Conservation (phyloP, 1,284 basidiomycete genomes). For the Boletus smithii region DNA sequence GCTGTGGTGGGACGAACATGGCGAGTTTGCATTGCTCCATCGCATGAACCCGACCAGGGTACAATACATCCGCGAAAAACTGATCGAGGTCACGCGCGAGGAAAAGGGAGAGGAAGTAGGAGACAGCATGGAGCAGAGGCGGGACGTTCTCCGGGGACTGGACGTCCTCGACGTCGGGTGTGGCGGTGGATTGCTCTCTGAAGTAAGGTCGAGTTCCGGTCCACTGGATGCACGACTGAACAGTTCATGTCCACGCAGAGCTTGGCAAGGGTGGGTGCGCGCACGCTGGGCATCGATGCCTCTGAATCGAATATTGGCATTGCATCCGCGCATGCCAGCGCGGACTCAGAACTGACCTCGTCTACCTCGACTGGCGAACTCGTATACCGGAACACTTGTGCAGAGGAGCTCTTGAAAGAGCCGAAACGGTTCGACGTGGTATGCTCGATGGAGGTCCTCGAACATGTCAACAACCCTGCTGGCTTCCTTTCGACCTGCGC, state of each 20-base stretch:
- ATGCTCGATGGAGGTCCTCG: slow-evolving; percentile 96
- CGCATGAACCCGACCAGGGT: slow-evolving; percentile 94
- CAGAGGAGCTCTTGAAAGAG: slow-evolving; percentile 68
- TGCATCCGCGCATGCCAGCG: slow-evolving; percentile 78
- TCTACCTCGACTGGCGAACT: slow-evolving; percentile 32
- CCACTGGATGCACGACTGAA: background rate
- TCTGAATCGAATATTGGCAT: slow-evolving; percentile 85
- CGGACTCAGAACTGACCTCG: slow-evolving; percentile 60
- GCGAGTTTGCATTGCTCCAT: slow-evolving; percentile 89
- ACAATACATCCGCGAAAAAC: slow-evolving; percentile 81
- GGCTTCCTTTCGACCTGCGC: slow-evolving; percentile 82
- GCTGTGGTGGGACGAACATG: slow-evolving; percentile 95
- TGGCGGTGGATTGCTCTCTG: slow-evolving; percentile 91
- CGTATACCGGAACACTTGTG: slow-evolving; percentile 74
- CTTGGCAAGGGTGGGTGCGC: slow-evolving; percentile 83
- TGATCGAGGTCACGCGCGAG: slow-evolving; percentile 56
- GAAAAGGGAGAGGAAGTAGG: slow-evolving; percentile 43
- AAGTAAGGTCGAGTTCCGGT: slow-evolving; percentile 49
- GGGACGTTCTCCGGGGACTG: slow-evolving; percentile 54
- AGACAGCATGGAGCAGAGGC: slow-evolving; percentile 28
- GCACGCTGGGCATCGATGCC: slow-evolving; percentile 88
- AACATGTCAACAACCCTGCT: slow-evolving; percentile 93
- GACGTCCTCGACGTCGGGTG: slow-evolving; percentile 87
- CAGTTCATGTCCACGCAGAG: slow-evolving; percentile 47
- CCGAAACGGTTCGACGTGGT: slow-evolving; percentile 83